phyloP scores from a whole-genome alignment of 768 basidiomycete genomes.

The Amylocystis lapponica region DNA sequence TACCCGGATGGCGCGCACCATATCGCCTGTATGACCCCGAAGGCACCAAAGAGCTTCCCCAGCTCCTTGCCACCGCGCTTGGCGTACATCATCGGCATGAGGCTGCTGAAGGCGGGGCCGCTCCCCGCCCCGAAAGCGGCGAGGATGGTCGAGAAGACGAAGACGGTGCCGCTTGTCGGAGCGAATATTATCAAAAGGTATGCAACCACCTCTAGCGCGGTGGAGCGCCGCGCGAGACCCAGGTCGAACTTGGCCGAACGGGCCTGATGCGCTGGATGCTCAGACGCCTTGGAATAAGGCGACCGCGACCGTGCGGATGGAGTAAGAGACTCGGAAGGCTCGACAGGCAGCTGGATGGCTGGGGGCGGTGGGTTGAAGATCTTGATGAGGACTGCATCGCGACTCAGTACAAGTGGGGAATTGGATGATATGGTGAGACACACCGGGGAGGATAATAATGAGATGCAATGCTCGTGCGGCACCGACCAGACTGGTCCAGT shows the following conservation, averaged over 20 bases:
- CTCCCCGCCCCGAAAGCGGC: constrained; percentile 59
- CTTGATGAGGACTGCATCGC: constrained; percentile 46
- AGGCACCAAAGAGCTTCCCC: constrained; percentile 74
- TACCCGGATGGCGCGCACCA: constrained; percentile 33
- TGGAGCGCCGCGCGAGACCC: constrained; percentile 54
- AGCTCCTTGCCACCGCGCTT: constrained; percentile 52
- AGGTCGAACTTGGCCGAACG: constrained; percentile 62
- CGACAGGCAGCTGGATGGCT: constrained; percentile 19
- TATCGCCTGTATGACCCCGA: constrained; percentile 69
- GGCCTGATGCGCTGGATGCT: constrained; percentile 7
- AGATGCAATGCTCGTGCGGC: constrained; percentile 49
- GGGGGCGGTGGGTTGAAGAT: constrained; percentile 40
- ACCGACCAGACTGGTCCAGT: constrained; percentile 56
- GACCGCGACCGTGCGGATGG: background rate
- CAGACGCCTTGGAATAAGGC: constrained; percentile 5
- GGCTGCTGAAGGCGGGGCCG: constrained; percentile 60
- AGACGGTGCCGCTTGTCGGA: constrained; percentile 40
- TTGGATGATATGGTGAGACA: constrained; percentile 14
- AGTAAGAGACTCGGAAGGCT: constrained; percentile 18
- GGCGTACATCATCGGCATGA: constrained; percentile 63
- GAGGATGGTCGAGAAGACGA: constrained; percentile 43
- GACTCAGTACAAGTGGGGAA: background rate
- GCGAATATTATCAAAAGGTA: constrained; percentile 43
- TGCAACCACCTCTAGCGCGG: constrained; percentile 47
- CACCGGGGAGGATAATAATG: constrained; percentile 56